Conservation (phyloP, 2,329 filamentous ascomycete genomes). For the Sodiomyces alkalinus region DNA sequence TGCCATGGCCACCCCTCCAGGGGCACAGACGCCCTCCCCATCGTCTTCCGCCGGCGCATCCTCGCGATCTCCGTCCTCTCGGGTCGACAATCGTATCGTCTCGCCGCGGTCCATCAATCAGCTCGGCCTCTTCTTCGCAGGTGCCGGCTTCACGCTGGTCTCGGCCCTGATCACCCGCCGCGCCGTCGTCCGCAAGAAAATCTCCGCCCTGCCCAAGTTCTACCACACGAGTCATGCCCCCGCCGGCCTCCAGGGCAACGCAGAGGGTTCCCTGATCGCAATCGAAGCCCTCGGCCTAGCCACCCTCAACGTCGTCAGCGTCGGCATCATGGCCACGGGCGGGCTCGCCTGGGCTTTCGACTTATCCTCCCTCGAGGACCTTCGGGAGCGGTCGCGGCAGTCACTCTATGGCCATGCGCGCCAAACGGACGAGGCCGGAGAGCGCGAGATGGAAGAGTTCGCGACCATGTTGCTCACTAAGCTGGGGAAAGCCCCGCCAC, state of each 20-base stretch:
- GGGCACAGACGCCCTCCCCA: slow-evolving; percentile 1
- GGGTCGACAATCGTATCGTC: slow-evolving; percentile 3
- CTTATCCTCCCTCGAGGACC: slow-evolving; percentile 52
- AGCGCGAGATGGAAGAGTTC: slow-evolving; percentile 48
- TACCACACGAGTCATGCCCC: slow-evolving; percentile 48
- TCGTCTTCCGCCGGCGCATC: slow-evolving; percentile 7
- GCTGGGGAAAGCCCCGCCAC: slow-evolving; percentile 18
- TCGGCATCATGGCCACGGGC: slow-evolving; percentile 60
- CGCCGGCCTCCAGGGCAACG: slow-evolving; percentile 22
- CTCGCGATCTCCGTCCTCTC: slow-evolving; percentile 1
- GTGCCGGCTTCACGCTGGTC: slow-evolving; percentile 59
- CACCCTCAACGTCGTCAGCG: slow-evolving; percentile 68
- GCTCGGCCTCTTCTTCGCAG: slow-evolving; percentile 56
- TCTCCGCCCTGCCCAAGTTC: slow-evolving; percentile 51
- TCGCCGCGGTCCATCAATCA: slow-evolving; percentile 24
- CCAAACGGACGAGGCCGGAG: slow-evolving; percentile 31
- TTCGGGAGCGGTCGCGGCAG: slow-evolving; percentile 35
- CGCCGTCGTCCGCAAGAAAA: slow-evolving; percentile 47
- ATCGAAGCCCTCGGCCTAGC: slow-evolving; percentile 73
- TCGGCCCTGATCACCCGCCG: slow-evolving; percentile 59
- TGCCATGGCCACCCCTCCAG: slow-evolving; percentile 6
- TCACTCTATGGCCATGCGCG: slow-evolving; percentile 18
- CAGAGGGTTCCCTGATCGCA: slow-evolving; percentile 57
- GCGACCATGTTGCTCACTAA: slow-evolving; percentile 42
- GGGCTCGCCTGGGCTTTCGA: slow-evolving; percentile 65